phyloP scores from a whole-genome alignment of 345 rosid genomes.

The Firmiana major region DNA sequence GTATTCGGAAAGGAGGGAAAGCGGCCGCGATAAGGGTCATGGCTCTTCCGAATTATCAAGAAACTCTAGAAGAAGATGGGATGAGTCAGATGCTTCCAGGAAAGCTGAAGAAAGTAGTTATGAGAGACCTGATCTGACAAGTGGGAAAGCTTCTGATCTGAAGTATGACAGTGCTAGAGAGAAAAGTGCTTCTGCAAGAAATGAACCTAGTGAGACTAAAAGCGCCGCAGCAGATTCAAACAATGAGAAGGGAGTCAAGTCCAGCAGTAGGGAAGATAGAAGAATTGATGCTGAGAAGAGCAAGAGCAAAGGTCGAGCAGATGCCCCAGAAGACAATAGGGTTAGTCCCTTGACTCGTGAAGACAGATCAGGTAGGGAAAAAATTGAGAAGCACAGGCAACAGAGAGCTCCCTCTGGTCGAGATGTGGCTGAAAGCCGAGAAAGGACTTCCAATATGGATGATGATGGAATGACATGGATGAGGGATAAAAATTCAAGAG shows the following conservation, averaged over 20 bases:
- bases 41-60: constrained; percentile 59
- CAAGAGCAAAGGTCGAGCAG: constrained; percentile 53
- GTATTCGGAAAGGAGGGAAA: constrained; percentile 63
- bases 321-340: constrained; percentile 52
- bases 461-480: constrained; percentile 54
- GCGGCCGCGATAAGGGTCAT: constrained; percentile 64
- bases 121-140: constrained; percentile 51
- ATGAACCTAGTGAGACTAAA: constrained; percentile 56
- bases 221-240: constrained; percentile 40
- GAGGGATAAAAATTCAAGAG: constrained; percentile 51
- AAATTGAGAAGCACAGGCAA: constrained; percentile 49
- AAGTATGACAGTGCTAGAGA: constrained; percentile 54
- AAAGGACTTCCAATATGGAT: constrained; percentile 44
- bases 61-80: constrained; percentile 85
- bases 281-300: constrained; percentile 47
- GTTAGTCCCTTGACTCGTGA: constrained; percentile 52
- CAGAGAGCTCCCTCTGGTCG: constrained; percentile 47
- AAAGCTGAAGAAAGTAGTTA: constrained; percentile 49
- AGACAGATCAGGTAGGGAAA: constrained; percentile 49
- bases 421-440: constrained; percentile 54
- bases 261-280: constrained; percentile 64
- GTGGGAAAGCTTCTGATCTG: constrained; percentile 60
- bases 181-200: constrained; percentile 40
- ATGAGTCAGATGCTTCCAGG: constrained; percentile 49
- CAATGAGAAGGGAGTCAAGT: constrained; percentile 55